Evolutionary conservation across 345 rosid genomes (phyloP), one percentile per base, ranked within the genome.

Genomic region (Dovyalis caffra): DNA sequence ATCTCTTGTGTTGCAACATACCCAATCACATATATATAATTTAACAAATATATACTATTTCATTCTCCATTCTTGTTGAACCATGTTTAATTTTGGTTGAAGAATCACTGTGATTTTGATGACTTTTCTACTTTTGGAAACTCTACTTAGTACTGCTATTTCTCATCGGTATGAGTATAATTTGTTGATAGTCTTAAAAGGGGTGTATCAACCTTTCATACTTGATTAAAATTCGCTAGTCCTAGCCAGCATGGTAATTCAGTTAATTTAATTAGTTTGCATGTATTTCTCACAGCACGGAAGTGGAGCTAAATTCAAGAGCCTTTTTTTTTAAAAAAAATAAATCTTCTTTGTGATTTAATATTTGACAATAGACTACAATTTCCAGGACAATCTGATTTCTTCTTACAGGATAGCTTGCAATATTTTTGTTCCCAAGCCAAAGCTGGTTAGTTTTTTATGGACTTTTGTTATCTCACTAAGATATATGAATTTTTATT

Each of bases 401-500:
- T 81, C 81, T 86, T 78, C 88, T 86, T 76, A 69, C 83, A 85
- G 83, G 83, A 87, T 94, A 87, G 96, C 98, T 35, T 88, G 90
- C 85, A 87, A 86, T 88, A 88, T 91, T 79, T 93, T 95, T 78
- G 69, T 79, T 60, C 53, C 69, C 2, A 90, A 89, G 68, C 82
- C 89, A 75, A 90, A 91, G 80, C 89, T 84, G 98, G 97, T 89
- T 86, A 78, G 76, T 68, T 75, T 60, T 3, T 43, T 14, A 0
- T 65, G 8, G 21, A 6, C 25, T 65, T 11, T 16, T 49, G 43
- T 32, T 63, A 23, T 51, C 33, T 16, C 10, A 31, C 15, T 34
- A 67, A 60, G 40, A 66, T 1, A 28, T 5, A 38, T 9, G 23
- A 32, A 32, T 3, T 26, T 18, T 23, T 5, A 31, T 75, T 5